Base-by-base conservation (phyloP, 2,329 filamentous ascomycete species). In the Nothomitra cinnamomea region DNA sequence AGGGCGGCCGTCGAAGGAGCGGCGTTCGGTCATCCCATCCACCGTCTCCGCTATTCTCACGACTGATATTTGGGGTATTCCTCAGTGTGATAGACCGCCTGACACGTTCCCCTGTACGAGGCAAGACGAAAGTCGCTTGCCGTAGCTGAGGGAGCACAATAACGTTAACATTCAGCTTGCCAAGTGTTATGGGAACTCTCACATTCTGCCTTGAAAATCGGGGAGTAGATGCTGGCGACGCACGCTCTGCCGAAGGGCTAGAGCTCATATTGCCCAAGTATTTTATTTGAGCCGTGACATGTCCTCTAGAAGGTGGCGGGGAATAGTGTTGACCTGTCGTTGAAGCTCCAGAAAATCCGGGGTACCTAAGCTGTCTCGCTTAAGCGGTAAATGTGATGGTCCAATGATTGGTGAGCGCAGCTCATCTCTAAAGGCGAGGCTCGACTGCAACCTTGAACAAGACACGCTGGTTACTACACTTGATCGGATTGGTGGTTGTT, bases 121-220 rank as follows among this genome's bases (percentile, higher is more conserved):
- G 52, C 10, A 53, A 19, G 25, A 53, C 43, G 6, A 53, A n/a
- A 25, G 52, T 53, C n/a, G 52, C 52, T 24, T 53, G 25, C 12
- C 52, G 38, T 17, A 53, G 52, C 50, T 52, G 32, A 1, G 45
- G 8, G 25, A 49, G 28, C 28, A 35, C 8, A 19, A 7, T 28
- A 17, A 28, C 25, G 24, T 24, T 35, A 8, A 7, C 32, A 6
- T 17, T 49, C 24, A 6, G 25, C 38, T 41, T 19, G 17, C 13
- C 13, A 41, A 19, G 38, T 41, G 25, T 17, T n/a, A 21, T 17
- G 13, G 15, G n/a, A 19, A 10, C 19, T 2, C 45, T 28, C 21
- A 49, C 45, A 49, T 35, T 49, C 24, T 21, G 21, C 45, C 45
- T 49, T 10, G 19, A 49, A 17, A 49, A n/a, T 8, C 24, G 19